phyloP scores from a whole-genome alignment of 768 basidiomycete species.

The Suillus occidentalis region DNA sequence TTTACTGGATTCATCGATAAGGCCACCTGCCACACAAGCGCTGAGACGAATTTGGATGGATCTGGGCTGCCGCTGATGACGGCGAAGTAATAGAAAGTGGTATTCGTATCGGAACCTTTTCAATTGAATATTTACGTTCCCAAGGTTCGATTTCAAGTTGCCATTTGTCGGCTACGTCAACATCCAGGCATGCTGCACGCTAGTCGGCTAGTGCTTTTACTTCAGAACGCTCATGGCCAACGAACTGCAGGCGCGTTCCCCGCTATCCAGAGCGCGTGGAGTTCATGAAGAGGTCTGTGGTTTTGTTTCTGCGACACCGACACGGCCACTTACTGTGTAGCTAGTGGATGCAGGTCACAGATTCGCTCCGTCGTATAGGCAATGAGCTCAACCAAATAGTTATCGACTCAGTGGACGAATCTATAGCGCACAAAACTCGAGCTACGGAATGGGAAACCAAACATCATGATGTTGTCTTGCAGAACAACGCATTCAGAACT shows the following conservation, averaged over 20 bases:
- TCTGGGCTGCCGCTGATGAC: not conserved
- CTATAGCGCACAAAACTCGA: slow-evolving; percentile 24
- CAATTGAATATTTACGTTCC: not conserved
- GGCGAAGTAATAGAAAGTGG: not conserved
- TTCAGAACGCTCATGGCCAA: not conserved
- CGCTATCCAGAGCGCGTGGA: slow-evolving; percentile 19
- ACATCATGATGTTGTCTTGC: slow-evolving; percentile 24
- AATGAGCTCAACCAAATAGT: slow-evolving; percentile 27
- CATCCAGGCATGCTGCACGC: not conserved
- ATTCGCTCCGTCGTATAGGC: slow-evolving; percentile 29
- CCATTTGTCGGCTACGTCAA: not conserved
- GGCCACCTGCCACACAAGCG: not conserved
- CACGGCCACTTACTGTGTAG: not conserved
- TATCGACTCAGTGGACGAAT: slow-evolving; percentile 24
- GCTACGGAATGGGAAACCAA: slow-evolving; percentile 39
- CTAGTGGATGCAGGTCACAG: slow-evolving; percentile 29
- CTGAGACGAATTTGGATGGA: slow-evolving; percentile 4
- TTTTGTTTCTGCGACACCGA: not conserved
- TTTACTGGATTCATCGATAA: slow-evolving; percentile 26
- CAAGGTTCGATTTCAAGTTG: not conserved
- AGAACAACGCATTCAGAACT: slow-evolving; percentile 27
- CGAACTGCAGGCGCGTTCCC: slow-evolving; percentile 14
- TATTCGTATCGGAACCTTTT: not conserved
- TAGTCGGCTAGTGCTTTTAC: not conserved
- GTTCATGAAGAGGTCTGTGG: slow-evolving; percentile 30